Conservation (phyloP, 2,329 filamentous ascomycete genomes). For the Plenodomus biglobosus region DNA sequence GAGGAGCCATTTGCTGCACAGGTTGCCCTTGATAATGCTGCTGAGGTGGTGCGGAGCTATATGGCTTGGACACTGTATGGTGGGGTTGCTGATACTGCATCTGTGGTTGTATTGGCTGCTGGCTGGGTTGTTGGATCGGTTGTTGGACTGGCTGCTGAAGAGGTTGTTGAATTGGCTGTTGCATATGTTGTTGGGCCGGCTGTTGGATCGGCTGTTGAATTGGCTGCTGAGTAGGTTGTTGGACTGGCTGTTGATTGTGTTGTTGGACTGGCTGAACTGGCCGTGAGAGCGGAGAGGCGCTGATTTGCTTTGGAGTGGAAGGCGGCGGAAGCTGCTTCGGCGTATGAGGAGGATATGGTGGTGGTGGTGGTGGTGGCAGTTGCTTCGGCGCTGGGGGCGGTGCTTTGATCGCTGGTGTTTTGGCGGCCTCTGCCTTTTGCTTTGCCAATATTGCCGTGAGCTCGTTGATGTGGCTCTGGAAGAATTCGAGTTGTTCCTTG, state of each 20-base stretch:
- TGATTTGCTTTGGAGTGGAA: slow-evolving; percentile 13
- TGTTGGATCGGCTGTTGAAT: slow-evolving; percentile 1
- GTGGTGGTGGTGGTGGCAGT: slow-evolving; percentile 11
- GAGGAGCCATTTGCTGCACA: slow-evolving; percentile 21
- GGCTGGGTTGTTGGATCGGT: not conserved
- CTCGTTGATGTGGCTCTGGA: slow-evolving; percentile 79
- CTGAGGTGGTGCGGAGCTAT: slow-evolving; percentile 7
- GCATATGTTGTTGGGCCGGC: not conserved
- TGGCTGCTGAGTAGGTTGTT: slow-evolving; percentile 8
- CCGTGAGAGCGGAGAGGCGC: slow-evolving; percentile 15
- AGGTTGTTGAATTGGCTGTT: not conserved
- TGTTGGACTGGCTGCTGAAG: not conserved
- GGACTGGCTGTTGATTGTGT: not conserved
- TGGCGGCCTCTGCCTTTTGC: slow-evolving; percentile 43
- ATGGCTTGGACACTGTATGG: slow-evolving; percentile 7
- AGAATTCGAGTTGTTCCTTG: slow-evolving; percentile 70
- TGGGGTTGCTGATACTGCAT: slow-evolving; percentile 13
- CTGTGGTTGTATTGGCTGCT: slow-evolving; percentile 4
- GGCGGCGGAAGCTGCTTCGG: slow-evolving; percentile 9
- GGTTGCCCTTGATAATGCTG: not conserved
- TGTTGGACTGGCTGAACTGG: not conserved
- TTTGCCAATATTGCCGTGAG: slow-evolving; percentile 59
- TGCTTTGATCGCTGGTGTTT: slow-evolving; percentile 19
- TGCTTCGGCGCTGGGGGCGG: slow-evolving; percentile 18
- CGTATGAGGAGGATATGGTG: no score